Evolutionary conservation across 1,284 basidiomycete genomes (phyloP).

Genomic region (Apiotrichum gamsii): DNA sequence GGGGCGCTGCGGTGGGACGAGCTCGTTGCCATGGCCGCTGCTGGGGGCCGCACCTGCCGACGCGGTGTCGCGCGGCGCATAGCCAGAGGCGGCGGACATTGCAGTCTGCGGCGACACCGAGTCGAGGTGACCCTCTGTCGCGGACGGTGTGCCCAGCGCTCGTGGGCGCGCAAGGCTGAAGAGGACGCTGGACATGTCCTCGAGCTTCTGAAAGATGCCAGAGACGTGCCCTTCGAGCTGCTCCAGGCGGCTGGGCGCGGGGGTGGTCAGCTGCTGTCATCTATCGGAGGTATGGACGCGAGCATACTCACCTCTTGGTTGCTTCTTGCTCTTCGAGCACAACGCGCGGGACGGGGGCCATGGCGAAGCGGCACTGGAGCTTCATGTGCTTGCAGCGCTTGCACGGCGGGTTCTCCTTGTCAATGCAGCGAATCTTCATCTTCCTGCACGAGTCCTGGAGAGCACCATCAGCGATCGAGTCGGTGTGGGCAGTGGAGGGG

Average conservation of each 20-base stretch:
- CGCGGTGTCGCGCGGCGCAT: no score
- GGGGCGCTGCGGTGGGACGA: background rate
- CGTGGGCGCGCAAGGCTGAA: background rate
- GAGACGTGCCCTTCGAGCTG: slow-evolving; percentile 13
- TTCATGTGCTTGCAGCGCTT: slow-evolving; percentile 20
- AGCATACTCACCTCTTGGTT: slow-evolving; percentile 1
- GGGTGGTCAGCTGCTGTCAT: no score
- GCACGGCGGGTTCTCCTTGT: slow-evolving; percentile 25
- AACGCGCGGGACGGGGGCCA: background rate
- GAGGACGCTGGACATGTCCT: slow-evolving; percentile 8
- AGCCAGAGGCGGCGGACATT: background rate
- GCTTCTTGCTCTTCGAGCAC: background rate
- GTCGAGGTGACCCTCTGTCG: background rate
- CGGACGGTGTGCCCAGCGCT: background rate
- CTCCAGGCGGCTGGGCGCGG: slow-evolving; percentile 7
- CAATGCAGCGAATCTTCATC: slow-evolving; percentile 26
- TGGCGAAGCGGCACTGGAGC: slow-evolving; percentile 9
- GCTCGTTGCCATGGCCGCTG: background rate
- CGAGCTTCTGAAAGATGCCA: slow-evolving; percentile 16
- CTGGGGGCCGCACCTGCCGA: background rate
- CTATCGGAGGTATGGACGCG: no score
- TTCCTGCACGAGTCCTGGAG: slow-evolving; percentile 20
- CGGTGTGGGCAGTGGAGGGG: no score
- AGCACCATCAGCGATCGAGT: no score
- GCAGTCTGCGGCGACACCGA: background rate